phyloP scores from a whole-genome alignment of 2,329 filamentous ascomycete species.

The Fusarium sp. region DNA sequence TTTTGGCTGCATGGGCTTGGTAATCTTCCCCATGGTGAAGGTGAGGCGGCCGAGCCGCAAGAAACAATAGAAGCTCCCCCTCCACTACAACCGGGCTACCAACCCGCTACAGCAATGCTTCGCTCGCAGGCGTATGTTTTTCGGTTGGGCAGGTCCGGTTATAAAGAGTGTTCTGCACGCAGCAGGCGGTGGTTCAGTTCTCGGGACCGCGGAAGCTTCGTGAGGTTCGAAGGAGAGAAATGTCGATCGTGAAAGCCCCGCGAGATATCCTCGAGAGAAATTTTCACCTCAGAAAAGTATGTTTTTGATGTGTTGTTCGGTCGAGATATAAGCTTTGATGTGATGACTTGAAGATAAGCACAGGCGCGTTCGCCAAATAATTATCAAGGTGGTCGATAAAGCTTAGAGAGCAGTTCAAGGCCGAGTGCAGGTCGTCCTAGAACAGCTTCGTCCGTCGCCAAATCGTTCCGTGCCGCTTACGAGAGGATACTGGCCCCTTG shows the following conservation, averaged over 20 bases:
- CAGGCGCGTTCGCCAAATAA: conserved; percentile 24
- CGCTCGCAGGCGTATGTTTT: conserved; percentile 49
- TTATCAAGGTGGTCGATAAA: conserved; percentile 34
- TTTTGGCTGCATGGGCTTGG: conserved; percentile 73
- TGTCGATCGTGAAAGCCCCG: conserved; percentile 9
- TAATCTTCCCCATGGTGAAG: conserved; percentile 75
- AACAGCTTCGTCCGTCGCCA: conserved; percentile 49
- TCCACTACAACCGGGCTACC: conserved; percentile 62
- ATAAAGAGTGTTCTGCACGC: conserved; percentile 15
- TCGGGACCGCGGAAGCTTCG: conserved; percentile 18
- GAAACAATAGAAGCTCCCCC: conserved; percentile 62
- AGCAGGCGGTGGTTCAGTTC: conserved; percentile 22
- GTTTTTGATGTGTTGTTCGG: not conserved
- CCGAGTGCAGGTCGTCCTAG: conserved; percentile 56
- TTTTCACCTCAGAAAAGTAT: conserved; percentile 5
- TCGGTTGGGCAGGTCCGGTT: conserved; percentile 47
- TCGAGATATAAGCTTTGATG: conserved; percentile 1
- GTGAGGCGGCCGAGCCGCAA: conserved; percentile 69
- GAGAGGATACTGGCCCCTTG: conserved; percentile 11
- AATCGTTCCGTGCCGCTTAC: conserved; percentile 28
- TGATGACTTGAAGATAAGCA: conserved; percentile 11
- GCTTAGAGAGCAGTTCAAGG: conserved; percentile 48
- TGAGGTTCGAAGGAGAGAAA: conserved; percentile 11
- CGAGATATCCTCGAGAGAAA: conserved; percentile 1
- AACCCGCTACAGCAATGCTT: conserved; percentile 55